Evolutionary conservation across 345 rosid species (phyloP), one percentile per base, ranked within the genome.

Genomic region (Ceriops tagal): DNA sequence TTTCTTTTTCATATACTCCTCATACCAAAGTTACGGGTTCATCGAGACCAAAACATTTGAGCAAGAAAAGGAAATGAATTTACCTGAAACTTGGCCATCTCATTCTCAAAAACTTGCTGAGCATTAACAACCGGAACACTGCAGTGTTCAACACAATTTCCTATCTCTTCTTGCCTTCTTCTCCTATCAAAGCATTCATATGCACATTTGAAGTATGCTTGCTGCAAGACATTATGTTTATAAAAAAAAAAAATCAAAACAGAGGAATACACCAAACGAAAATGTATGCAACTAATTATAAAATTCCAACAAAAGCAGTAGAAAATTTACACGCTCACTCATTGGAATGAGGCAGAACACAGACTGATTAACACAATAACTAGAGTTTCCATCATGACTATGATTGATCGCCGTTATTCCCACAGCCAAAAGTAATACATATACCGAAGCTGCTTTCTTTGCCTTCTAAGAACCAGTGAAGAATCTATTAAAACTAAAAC

Each of bases 151-250:
- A 86, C 97, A 37, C 97, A 93, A 74, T 71, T 79, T 75, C 88
- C 80, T 43, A 93, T 87, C 72, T 91, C 97, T 60, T 93, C 92
- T 73, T 91, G 91, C 61, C 75, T 86, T 69, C 89, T 79, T 53
- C 81, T 83, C 78, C 93, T 78, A 78, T 92, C 98, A 72, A 90
- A 90, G 90, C 98, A 92, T 66, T 86, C 93, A 20, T 88, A 83
- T 3, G 96, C 98, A 74, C 96, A 93, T 61, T 85, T 93, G 92
- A 93, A 91, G 76, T 91, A 93, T 5, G 97, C 96, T 93, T 88
- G 91, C 98, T 89, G 96, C 85, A 82, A 73, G 34, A 53, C 65
- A 53, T 53, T 22, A 39, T 67, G 7, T 19, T 43, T 57, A 26
- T 56, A 59, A 58, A 60, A n/a, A 59, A 58, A 60, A n/a, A 64